phyloP scores from a whole-genome alignment of 2,329 filamentous ascomycete species.

The Aquanectria penicillioides region DNA sequence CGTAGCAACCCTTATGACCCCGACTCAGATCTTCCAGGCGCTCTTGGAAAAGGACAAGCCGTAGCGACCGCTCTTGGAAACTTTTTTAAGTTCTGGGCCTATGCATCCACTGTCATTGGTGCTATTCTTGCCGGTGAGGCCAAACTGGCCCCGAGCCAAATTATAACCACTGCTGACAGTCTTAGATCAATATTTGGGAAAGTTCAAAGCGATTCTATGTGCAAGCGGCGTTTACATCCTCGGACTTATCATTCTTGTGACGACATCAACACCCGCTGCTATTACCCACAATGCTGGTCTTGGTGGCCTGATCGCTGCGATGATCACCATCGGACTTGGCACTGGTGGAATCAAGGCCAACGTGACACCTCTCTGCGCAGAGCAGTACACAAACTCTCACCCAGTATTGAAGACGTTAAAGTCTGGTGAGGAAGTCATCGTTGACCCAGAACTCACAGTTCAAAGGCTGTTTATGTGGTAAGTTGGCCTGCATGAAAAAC shows the following conservation, averaged over 20 bases:
- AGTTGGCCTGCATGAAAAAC: neutral
- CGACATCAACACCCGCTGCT: slow-evolving; percentile 16
- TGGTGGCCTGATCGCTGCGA: slow-evolving; percentile 20
- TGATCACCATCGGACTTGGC: slow-evolving; percentile 20
- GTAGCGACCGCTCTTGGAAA: slow-evolving; percentile 34
- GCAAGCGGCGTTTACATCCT: slow-evolving; percentile 28
- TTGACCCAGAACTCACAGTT: slow-evolving; percentile 23
- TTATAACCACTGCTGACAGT: neutral
- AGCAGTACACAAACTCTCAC: slow-evolving; percentile 22
- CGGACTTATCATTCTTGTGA: slow-evolving; percentile 27
- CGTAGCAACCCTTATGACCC: slow-evolving; percentile 35
- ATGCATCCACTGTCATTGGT: slow-evolving; percentile 25
- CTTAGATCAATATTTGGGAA: slow-evolving; percentile 26
- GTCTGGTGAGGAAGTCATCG: slow-evolving; percentile 24
- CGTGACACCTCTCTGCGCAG: slow-evolving; percentile 21
- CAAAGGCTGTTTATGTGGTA: slow-evolving; percentile 25
- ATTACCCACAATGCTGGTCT: slow-evolving; percentile 13
- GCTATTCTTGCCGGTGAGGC: slow-evolving; percentile 19
- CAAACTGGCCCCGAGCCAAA: neutral
- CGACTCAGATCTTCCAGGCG: slow-evolving; percentile 24
- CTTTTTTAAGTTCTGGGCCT: slow-evolving; percentile 42
- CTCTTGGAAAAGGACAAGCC: slow-evolving; percentile 35
- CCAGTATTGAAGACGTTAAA: slow-evolving; percentile 20
- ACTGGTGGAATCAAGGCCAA: slow-evolving; percentile 26
- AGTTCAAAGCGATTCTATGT: slow-evolving; percentile 23